These are phyloP conservation scores for Lathyrus aphaca DNA, from an alignment of 306 rosid species.

Conservation along the genomic window DNA sequence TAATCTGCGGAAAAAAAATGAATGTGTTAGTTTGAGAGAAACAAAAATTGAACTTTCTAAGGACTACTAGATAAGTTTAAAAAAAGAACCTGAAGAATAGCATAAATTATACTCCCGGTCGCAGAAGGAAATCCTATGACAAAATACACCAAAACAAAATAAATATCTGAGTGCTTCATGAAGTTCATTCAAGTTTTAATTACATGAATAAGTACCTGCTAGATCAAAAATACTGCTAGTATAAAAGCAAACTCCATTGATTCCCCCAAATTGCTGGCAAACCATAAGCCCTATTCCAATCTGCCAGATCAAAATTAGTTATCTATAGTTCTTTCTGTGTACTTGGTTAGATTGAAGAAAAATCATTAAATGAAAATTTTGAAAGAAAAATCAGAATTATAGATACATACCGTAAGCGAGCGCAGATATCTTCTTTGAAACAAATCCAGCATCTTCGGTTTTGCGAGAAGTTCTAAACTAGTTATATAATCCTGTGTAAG, in stretches of 20 bases:
- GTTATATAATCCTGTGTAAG: constrained; percentile 66
- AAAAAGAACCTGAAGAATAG: constrained; percentile 71
- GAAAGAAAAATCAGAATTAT: background rate
- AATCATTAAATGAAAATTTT: no score
- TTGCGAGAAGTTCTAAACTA: constrained; percentile 72
- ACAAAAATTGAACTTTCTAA: background rate
- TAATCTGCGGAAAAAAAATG: constrained; percentile 50
- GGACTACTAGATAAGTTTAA: constrained; percentile 20
- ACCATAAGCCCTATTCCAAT: constrained; percentile 88
- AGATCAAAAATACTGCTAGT: constrained; percentile 72
- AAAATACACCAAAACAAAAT: constrained; percentile 23
- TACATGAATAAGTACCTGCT: constrained; percentile 65
- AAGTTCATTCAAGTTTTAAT: background rate
- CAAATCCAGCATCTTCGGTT: constrained; percentile 73
- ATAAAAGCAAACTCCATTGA: constrained; percentile 83
- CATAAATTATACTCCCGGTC: constrained; percentile 63
- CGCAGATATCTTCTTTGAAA: constrained; percentile 75
- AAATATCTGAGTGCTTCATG: constrained; percentile 2
- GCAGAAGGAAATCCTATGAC: constrained; percentile 69
- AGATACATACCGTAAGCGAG: constrained; percentile 61
- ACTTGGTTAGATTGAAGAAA: no score
- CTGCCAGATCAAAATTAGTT: constrained; percentile 42
- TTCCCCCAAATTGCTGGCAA: constrained; percentile 94
- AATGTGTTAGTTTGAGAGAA: constrained; percentile 5
- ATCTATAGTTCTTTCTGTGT: no score